Percentiles rank a stretch among this genome's conserved stretches.
These are phyloP conservation scores for Penicillium sp. DNA, from an alignment of 2,329 filamentous ascomycete species.

Conservation along the genomic window DNA sequence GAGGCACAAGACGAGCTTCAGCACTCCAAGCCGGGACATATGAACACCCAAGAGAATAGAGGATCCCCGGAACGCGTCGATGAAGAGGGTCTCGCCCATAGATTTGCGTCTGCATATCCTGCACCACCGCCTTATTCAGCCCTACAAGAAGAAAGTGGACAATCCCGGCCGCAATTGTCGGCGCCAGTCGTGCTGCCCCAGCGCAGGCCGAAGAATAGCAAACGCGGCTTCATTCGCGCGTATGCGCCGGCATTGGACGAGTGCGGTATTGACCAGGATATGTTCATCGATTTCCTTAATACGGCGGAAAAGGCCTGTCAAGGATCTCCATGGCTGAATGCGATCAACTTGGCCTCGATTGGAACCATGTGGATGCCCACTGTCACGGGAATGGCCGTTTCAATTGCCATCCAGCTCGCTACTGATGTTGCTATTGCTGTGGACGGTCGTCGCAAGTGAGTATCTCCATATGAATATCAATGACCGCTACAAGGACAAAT, in stretches of 20 bases:
- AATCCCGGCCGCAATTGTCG: slow-evolving; percentile 25
- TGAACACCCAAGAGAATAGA: background rate
- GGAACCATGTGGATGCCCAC: slow-evolving; percentile 49
- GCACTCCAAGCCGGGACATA: background rate
- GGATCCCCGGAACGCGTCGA: slow-evolving; percentile 9
- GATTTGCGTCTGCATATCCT: slow-evolving; percentile 23
- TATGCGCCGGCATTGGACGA: slow-evolving; percentile 46
- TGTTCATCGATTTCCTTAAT: slow-evolving; percentile 48
- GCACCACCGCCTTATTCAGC: slow-evolving; percentile 19
- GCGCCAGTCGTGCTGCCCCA: slow-evolving; percentile 51
- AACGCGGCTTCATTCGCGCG: slow-evolving; percentile 48
- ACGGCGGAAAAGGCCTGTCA: slow-evolving; percentile 48
- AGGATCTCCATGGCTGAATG: slow-evolving; percentile 46
- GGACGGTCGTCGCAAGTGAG: slow-evolving; percentile 40
- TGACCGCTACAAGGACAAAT: background rate
- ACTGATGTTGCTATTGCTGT: slow-evolving; percentile 52
- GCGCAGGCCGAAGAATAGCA: slow-evolving; percentile 43
- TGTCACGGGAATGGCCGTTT: slow-evolving; percentile 52
- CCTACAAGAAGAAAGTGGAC: background rate
- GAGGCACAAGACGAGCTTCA: slow-evolving; percentile 33
- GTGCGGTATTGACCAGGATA: slow-evolving; percentile 44
- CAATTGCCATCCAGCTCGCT: slow-evolving; percentile 52
- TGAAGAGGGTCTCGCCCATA: slow-evolving; percentile 20
- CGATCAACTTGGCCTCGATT: slow-evolving; percentile 52
- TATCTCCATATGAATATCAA: slow-evolving; percentile 30